Evolutionary conservation across 2,329 filamentous ascomycete species (phyloP).

Genomic region (Macrophomina tecta): DNA sequence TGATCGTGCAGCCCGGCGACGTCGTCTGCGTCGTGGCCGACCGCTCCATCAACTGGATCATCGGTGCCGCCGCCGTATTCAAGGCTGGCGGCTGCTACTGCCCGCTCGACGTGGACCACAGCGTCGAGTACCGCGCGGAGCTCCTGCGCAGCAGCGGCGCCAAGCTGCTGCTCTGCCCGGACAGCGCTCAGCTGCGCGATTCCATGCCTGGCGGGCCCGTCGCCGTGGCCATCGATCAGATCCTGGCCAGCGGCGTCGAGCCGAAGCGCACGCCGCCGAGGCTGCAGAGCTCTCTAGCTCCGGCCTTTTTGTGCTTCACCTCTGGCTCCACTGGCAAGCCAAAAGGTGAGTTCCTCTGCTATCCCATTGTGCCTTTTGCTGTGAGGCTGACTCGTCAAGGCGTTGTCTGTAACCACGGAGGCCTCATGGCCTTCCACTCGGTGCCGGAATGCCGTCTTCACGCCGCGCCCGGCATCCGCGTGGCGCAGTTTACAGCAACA

Average conservation of each 20-base stretch:
- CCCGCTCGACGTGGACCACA: slow-evolving; percentile 27
- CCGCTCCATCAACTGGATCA: slow-evolving; percentile 27
- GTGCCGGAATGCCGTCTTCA: slow-evolving; percentile 10
- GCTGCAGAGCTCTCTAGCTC: background rate
- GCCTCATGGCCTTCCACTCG: slow-evolving; percentile 24
- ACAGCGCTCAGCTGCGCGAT: background rate
- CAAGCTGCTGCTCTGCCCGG: background rate
- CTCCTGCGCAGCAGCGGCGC: slow-evolving; percentile 14
- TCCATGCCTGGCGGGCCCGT: background rate
- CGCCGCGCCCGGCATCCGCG: slow-evolving; percentile 21
- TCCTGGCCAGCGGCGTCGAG: background rate
- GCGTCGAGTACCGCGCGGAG: background rate
- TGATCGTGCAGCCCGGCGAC: background rate
- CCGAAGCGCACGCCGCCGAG: background rate
- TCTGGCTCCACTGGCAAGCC: slow-evolving; percentile 25
- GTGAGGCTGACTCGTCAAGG: too few species aligned
- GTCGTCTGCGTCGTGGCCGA: slow-evolving; percentile 28
- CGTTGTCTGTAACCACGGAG: slow-evolving; percentile 22
- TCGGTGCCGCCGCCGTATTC: slow-evolving; percentile 21
- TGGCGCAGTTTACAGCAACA: slow-evolving; percentile 25
- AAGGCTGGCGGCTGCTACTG: slow-evolving; percentile 25
- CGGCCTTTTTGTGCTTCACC: slow-evolving; percentile 28
- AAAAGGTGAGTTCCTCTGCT: slow-evolving; percentile 18
- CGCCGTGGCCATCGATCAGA: background rate
- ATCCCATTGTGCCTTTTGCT: too few species aligned